Evolutionary conservation across 1,139 yeast species (phyloP), one percentile per base, ranked within the genome.

Genomic region (Candida sp.): DNA sequence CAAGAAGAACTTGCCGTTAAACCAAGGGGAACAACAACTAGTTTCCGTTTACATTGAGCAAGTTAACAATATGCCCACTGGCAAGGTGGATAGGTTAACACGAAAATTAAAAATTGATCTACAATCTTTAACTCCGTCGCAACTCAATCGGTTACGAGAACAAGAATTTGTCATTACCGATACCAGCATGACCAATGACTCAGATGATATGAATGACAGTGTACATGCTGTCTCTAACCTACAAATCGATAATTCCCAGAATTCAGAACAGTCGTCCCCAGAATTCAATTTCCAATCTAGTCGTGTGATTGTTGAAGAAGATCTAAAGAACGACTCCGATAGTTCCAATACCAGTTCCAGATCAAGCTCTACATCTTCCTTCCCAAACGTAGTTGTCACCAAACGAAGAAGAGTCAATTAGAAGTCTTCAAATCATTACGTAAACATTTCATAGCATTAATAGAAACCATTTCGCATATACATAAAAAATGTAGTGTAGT

Each of bases 121-220:
- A 32, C 29, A 25, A 25, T 32, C 19, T 11, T 6, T 11, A 12
- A 32, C 34, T 19, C 36, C 12, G 23, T 27, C 11, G 8, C 34
- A 22, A 30, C 29, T 33, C 33, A 39, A 33, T 39, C 22, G 22
- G 8, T 39, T 33, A 21, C 41, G 34, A n/a, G 34, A 32, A 11
- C 34, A 32, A 12, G 34, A 32, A 32, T 32, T 32, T 32, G 19
- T 32, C 6, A 32, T 32, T 32, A 32, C 12, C 19, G 34, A 32
- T 12, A 5, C 19, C 19, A 32, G 34, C 11, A 9, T 32, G 7
- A 32, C 19, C 7, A 12, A 12, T 22, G 50, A 45, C 25, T 48
- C 45, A 27, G 56, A 53, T 7, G 55, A 49, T 9, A 39, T 53
- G 12, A 52, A 51, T 35, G 42, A 39, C 21, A 50, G 55, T 23